Base-by-base conservation (phyloP, 202 grass and related monocot genomes). In the Dendrocalamus latiflorus region DNA sequence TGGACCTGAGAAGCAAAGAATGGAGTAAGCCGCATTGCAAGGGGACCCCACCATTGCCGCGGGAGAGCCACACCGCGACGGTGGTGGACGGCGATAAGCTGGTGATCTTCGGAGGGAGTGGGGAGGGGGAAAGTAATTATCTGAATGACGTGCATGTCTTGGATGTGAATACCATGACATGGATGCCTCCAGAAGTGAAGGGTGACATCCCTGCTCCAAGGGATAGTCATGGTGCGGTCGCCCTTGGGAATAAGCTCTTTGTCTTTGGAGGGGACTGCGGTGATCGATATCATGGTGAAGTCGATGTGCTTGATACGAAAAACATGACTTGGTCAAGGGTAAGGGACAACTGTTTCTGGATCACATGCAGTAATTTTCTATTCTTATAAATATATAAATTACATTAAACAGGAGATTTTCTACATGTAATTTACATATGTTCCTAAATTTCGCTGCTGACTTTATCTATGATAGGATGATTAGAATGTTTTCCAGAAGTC, bases 281-380 rank as follows among this genome's bases (percentile, higher is more conserved):
- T 0, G 88, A 98, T 68, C 86, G 87, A 2, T 98, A 94, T 79
- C 95, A 93, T 5, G 90, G 92, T 13, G 95, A 94, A 72, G 90
- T 98, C 5, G 92, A 98, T 48, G 86, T 94, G 66, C 90, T 98
- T 53, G 90, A 98, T 61, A 81, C 88, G 72, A 72, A 93, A 68
- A 84, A 59, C 45, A 98, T 98, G 95, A 57, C 79, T 51, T 98
- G 95, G 95, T 98, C 92, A 73, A 87, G 86, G 86, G 95, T 98
- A 91, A 81, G 67, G n/a, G 36, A 43, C 30, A 30, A 51, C 16
- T 51, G 15, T 51, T 17, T 51, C 16, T 51, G 45, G 4, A 51
- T 51, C 16, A 18, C 48, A 51, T 51, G 1, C 16, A 51, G 4
- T 18, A 51, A 18, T 51, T 51, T 50, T 51, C 4, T 18, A 18